Conservation (phyloP, 495 filamentous ascomycete species). For the Melanomma pulvis-pyrius region DNA sequence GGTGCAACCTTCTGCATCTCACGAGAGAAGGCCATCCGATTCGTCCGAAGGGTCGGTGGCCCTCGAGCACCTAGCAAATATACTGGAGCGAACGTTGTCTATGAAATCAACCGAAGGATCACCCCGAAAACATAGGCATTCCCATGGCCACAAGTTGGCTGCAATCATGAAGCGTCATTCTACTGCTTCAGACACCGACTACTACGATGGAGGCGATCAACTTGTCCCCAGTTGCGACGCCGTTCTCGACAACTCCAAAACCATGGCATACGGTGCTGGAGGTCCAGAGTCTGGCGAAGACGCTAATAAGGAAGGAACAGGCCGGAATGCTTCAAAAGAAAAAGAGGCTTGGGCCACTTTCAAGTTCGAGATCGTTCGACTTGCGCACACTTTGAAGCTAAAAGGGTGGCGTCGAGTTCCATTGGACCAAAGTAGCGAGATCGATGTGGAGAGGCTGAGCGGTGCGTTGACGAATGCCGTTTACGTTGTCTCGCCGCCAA, state of each 20-base stretch:
- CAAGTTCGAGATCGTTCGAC: conserved; percentile 85
- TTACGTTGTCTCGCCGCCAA: conserved; percentile 87
- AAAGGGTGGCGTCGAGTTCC: conserved; percentile 88
- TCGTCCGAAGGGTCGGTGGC: conserved; percentile 40
- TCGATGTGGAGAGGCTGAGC: conserved; percentile 83
- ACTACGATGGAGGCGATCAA: conserved; percentile 65
- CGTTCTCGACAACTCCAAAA: conserved; percentile 84
- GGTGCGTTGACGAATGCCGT: conserved; percentile 95
- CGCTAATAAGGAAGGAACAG: conserved; percentile 47
- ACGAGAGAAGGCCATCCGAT: conserved; percentile 28
- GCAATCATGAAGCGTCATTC: conserved; percentile 44
- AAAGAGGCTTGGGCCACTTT: conserved; percentile 75
- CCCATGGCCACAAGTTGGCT: conserved; percentile 31
- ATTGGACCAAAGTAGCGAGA: conserved; percentile 68
- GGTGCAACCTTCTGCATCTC: not conserved
- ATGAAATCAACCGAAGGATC: conserved; percentile 43
- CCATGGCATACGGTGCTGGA: conserved; percentile 71
- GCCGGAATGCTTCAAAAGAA: conserved; percentile 55
- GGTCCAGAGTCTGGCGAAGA: conserved; percentile 51
- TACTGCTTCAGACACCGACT: conserved; percentile 74
- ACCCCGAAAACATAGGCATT: conserved; percentile 39
- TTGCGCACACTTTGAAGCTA: conserved; percentile 84
- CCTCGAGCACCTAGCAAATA: conserved; percentile 44
- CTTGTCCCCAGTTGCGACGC: conserved; percentile 77
- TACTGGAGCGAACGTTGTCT: conserved; percentile 41